These are phyloP conservation scores for Xylariaceae sp. DNA, from an alignment of 2,329 filamentous ascomycete genomes.

Conservation along the genomic window DNA sequence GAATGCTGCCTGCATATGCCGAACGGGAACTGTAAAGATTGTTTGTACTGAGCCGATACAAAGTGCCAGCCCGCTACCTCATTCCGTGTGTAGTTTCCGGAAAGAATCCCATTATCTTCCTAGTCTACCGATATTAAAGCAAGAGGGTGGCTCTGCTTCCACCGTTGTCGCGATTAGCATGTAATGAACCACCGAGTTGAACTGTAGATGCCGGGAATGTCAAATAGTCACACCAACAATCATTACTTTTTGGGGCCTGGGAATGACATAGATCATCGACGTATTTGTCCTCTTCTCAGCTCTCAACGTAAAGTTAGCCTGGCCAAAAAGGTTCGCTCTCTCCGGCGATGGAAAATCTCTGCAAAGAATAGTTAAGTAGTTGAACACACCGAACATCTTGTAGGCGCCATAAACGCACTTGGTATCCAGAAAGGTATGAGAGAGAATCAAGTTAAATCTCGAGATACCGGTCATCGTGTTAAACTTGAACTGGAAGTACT, in stretches of 20 bases:
- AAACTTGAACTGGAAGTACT: slow-evolving; percentile 30
- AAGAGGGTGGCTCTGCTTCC: too few species aligned
- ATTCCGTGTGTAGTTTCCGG: too few species aligned
- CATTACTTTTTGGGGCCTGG: slow-evolving; percentile 16
- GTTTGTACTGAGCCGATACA: too few species aligned
- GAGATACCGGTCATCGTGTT: slow-evolving; percentile 19
- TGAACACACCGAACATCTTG: background rate
- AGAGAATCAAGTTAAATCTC: slow-evolving; percentile 25
- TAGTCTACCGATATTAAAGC: too few species aligned
- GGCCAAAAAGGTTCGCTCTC: slow-evolving; percentile 23
- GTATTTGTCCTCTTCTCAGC: slow-evolving; percentile 11
- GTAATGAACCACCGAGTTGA: too few species aligned
- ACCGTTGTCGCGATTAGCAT: too few species aligned
- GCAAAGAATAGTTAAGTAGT: background rate
- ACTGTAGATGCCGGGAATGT: too few species aligned
- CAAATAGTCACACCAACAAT: slow-evolving; percentile 29
- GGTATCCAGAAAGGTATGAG: slow-evolving; percentile 27
- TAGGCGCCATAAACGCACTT: slow-evolving; percentile 13
- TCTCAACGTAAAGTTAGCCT: slow-evolving; percentile 24
- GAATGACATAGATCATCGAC: slow-evolving; percentile 18
- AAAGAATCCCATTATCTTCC: too few species aligned
- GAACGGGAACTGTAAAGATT: too few species aligned
- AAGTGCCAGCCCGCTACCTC: too few species aligned
- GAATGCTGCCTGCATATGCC: too few species aligned
- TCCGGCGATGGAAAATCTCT: slow-evolving; percentile 26